These are phyloP conservation scores for Hermanozyma aechmeae DNA, from an alignment of 805 yeast genomes.

Conservation along the genomic window DNA sequence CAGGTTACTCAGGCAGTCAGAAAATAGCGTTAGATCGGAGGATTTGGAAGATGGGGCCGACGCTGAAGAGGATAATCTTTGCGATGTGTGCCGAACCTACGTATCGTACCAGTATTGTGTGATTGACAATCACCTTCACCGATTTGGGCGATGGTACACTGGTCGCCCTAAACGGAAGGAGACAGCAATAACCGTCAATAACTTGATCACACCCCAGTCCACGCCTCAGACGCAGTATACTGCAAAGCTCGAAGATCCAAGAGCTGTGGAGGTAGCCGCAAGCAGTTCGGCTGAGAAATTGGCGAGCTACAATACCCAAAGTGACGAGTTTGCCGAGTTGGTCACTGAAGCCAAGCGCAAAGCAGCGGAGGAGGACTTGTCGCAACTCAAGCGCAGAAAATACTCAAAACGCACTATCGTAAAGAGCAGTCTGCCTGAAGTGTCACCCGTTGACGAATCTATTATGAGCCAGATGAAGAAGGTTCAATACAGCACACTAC, in stretches of 20 bases:
- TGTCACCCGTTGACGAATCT: no score
- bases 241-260: no score
- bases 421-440: neutral
- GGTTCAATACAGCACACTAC: constrained; percentile 12
- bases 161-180: constrained; percentile 5
- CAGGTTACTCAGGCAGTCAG: no score
- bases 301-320: constrained; percentile 3
- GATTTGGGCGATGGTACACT: constrained; percentile 11
- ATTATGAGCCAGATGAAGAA: constrained; percentile 13
- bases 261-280: no score
- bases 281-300: no score
- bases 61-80: constrained; percentile 38
- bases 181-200: constrained; percentile 8
- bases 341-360: constrained; percentile 8
- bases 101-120: constrained; percentile 40
- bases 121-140: constrained; percentile 17
- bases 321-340: constrained; percentile 9
- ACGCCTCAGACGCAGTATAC: no score
- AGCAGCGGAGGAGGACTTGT: constrained; percentile 3
- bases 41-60: constrained; percentile 8
- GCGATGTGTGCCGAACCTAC: constrained; percentile 40
- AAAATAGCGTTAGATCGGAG: no score
- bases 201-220: constrained; percentile 28
- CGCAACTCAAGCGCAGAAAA: neutral
- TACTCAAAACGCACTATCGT: no score